phyloP scores from a whole-genome alignment of 495 filamentous ascomycete genomes.

The Cercophora samala region DNA sequence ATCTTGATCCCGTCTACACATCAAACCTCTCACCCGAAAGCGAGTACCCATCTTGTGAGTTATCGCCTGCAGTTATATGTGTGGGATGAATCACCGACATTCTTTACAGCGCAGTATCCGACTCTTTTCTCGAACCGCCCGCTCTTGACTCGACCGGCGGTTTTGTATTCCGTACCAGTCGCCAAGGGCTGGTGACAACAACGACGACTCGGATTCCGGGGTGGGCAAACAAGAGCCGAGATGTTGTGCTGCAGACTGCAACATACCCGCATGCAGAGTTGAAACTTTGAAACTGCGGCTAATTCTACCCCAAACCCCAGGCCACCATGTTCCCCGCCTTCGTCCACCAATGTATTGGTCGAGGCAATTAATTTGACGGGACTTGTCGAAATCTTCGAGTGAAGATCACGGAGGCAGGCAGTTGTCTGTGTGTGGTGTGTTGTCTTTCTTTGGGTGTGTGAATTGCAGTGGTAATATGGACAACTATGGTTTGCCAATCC shows the following conservation, averaged over 20 bases:
- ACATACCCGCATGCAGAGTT: constrained; percentile 21
- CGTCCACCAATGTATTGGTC: constrained; percentile 21
- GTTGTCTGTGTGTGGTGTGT: constrained; percentile 12
- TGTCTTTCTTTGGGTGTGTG: background rate
- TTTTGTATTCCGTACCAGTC: background rate
- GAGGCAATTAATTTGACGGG: constrained; percentile 34
- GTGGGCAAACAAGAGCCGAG: constrained; percentile 29
- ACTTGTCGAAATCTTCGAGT: constrained; percentile 33
- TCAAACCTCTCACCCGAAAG: background rate
- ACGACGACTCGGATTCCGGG: constrained; percentile 21
- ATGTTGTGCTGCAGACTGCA: constrained; percentile 23
- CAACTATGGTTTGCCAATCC: constrained; percentile 13
- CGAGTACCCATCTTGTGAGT: background rate
- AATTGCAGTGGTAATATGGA: background rate
- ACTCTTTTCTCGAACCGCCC: background rate
- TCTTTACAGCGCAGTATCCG: background rate
- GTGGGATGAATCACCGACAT: background rate
- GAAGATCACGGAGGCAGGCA: constrained; percentile 31
- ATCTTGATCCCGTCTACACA: background rate
- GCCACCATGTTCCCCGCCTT: constrained; percentile 14
- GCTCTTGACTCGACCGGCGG: background rate
- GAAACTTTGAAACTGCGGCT: constrained; percentile 36
- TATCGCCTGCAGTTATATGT: background rate
- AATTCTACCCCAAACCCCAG: constrained; percentile 33
- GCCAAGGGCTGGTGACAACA: constrained; percentile 4